These are phyloP conservation scores for Aspergillus pseudotamarii DNA, from an alignment of 2,329 filamentous ascomycete genomes.

Conservation along the genomic window DNA sequence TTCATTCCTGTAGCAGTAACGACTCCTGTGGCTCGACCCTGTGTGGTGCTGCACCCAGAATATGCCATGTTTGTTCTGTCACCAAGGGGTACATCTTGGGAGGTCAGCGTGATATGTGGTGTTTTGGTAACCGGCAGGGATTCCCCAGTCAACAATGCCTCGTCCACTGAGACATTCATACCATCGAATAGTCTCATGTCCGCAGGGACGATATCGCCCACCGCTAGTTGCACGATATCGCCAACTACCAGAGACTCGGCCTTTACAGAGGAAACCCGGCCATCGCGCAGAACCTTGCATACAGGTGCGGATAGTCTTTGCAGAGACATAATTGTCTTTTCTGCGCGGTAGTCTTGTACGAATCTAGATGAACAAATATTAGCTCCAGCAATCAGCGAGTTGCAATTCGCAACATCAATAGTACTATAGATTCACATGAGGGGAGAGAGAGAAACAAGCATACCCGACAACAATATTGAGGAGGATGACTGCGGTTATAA, in stretches of 20 bases:
- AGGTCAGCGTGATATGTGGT: constrained; percentile 31
- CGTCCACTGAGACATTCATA: constrained; percentile 75
- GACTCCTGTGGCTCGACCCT: constrained; percentile 61
- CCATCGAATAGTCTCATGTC: constrained; percentile 59
- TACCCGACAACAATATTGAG: constrained; percentile 60
- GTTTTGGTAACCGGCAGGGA: constrained; percentile 62
- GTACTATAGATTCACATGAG: background rate
- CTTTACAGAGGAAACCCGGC: constrained; percentile 54
- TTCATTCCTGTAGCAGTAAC: constrained; percentile 63
- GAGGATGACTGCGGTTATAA: constrained; percentile 61
- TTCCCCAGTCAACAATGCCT: constrained; percentile 64
- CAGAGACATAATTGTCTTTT: constrained; percentile 62
- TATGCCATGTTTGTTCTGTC: constrained; percentile 65
- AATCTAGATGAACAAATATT: constrained; percentile 38
- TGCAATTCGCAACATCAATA: background rate
- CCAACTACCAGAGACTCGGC: constrained; percentile 63
- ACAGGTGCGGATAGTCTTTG: constrained; percentile 59
- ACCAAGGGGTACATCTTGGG: constrained; percentile 47
- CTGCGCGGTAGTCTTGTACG: constrained; percentile 62
- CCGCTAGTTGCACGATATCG: constrained; percentile 56
- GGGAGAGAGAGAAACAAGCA: background rate
- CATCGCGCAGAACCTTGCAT: constrained; percentile 60
- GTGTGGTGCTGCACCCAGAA: constrained; percentile 62
- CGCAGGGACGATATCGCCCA: constrained; percentile 62
- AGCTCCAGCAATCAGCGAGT: background rate